Evolutionary conservation across 2,329 filamentous ascomycete genomes (phyloP).

Genomic region (Botrytis squamosa): DNA sequence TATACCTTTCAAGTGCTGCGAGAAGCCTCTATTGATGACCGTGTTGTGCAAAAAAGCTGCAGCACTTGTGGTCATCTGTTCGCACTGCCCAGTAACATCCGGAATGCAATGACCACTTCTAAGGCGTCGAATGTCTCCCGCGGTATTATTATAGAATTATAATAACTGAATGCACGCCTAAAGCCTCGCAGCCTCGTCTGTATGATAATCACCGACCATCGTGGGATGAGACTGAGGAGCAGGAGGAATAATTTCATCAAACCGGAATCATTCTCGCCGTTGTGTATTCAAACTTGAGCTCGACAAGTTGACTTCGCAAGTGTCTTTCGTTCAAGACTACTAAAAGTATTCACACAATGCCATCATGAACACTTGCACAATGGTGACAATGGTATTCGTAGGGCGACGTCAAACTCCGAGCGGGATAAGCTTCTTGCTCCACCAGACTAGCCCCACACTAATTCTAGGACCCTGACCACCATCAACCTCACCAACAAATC

Average conservation of each 20-base stretch:
- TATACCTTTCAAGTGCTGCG: not conserved
- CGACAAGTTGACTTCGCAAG: too few relatives aligned
- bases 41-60: not conserved
- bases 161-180: too few relatives aligned
- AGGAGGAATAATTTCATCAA: not conserved
- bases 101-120: not conserved
- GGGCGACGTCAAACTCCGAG: not conserved
- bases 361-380: not conserved
- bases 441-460: not conserved
- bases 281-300: not conserved
- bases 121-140: not conserved
- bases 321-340: not conserved
- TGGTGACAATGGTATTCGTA: not conserved
- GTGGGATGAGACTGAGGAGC: not conserved
- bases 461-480: constrained; percentile 2
- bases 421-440: not conserved
- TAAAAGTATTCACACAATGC: not conserved
- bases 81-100: not conserved
- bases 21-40: not conserved
- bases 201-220: not conserved
- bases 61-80: not conserved
- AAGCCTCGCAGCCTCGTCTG: not conserved
- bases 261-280: not conserved
- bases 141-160: not conserved
- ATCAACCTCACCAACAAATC: constrained; percentile 7